These are phyloP conservation scores for Hemileia vastatrix DNA, from an alignment of 1,284 basidiomycete species.

Conservation along the genomic window DNA sequence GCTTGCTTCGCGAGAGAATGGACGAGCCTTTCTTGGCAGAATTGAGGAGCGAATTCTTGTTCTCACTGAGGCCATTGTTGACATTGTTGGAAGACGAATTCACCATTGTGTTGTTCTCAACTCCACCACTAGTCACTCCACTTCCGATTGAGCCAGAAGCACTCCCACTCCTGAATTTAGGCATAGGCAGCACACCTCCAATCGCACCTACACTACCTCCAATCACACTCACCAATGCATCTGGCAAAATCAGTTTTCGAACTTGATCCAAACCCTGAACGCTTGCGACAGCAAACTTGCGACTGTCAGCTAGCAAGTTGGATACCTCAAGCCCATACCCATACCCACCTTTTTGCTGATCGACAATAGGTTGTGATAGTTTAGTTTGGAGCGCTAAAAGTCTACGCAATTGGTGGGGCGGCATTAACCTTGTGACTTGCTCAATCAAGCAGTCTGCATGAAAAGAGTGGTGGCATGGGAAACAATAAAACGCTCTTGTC, in stretches of 20 bases:
- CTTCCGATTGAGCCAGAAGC: no score
- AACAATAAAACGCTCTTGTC: constrained; percentile 90
- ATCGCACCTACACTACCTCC: constrained; percentile 42
- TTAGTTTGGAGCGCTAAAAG: constrained; percentile 75
- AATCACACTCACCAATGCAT: constrained; percentile 56
- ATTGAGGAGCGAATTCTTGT: no score
- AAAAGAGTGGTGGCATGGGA: constrained; percentile 86
- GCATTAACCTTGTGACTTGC: constrained; percentile 80
- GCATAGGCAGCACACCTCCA: constrained; percentile 51
- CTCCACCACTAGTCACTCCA: no score
- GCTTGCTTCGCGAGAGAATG: constrained; percentile 51
- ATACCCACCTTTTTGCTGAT: no score
- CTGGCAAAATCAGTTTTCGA: constrained; percentile 80
- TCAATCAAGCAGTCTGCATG: constrained; percentile 44
- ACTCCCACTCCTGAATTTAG: constrained; percentile 53
- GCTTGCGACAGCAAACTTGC: constrained; percentile 74
- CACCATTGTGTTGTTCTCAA: no score
- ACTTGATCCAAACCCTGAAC: constrained; percentile 55
- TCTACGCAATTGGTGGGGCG: constrained; percentile 65
- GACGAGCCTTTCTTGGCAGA: no score
- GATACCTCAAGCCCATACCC: constrained; percentile 41
- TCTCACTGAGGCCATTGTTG: no score
- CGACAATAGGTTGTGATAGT: constrained; percentile 45
- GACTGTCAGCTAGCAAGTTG: constrained; percentile 54
- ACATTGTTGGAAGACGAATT: no score